These are phyloP conservation scores for Backusella liffmaniae DNA, from an alignment of 192 early-diverging fungal species.

Conservation along the genomic window DNA sequence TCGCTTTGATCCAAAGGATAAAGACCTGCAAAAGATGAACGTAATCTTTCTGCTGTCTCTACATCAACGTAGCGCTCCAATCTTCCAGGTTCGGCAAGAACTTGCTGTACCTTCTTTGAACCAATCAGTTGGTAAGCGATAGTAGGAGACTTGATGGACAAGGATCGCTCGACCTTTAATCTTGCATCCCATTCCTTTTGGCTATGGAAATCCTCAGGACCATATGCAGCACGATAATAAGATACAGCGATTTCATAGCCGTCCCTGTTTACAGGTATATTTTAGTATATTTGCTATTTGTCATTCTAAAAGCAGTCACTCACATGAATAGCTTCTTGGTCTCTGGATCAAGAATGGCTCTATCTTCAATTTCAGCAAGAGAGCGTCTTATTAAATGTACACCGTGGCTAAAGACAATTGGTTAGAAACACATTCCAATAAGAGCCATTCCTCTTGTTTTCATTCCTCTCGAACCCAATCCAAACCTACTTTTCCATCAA, in stretches of 20 bases:
- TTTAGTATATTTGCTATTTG: neutral
- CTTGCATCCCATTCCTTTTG: slow-evolving; percentile 90
- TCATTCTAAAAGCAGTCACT: slow-evolving; percentile 27
- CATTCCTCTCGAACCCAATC: too few species aligned
- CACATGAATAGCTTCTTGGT: slow-evolving; percentile 68
- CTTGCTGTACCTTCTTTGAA: slow-evolving; percentile 96
- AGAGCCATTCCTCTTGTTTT: neutral
- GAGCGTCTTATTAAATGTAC: slow-evolving; percentile 62
- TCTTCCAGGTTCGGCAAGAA: slow-evolving; percentile 74
- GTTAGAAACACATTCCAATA: neutral
- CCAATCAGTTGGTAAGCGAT: slow-evolving; percentile 91
- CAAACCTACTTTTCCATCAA: slow-evolving; percentile 55
- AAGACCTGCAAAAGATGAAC: slow-evolving; percentile 84
- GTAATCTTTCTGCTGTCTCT: slow-evolving; percentile 47
- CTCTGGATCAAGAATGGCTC: slow-evolving; percentile 56
- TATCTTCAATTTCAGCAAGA: slow-evolving; percentile 65
- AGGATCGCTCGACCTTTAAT: slow-evolving; percentile 78
- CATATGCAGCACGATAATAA: slow-evolving; percentile 92
- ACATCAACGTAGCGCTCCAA: slow-evolving; percentile 75
- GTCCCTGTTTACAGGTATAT: slow-evolving; percentile 44
- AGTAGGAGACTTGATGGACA: slow-evolving; percentile 85
- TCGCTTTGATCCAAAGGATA: slow-evolving; percentile 78
- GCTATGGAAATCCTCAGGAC: slow-evolving; percentile 82
- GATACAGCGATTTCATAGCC: slow-evolving; percentile 78
- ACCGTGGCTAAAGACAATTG: slow-evolving; percentile 48